Base-by-base conservation (phyloP, 352 stramenopile species). In the Globisporangium abappressorium region DNA sequence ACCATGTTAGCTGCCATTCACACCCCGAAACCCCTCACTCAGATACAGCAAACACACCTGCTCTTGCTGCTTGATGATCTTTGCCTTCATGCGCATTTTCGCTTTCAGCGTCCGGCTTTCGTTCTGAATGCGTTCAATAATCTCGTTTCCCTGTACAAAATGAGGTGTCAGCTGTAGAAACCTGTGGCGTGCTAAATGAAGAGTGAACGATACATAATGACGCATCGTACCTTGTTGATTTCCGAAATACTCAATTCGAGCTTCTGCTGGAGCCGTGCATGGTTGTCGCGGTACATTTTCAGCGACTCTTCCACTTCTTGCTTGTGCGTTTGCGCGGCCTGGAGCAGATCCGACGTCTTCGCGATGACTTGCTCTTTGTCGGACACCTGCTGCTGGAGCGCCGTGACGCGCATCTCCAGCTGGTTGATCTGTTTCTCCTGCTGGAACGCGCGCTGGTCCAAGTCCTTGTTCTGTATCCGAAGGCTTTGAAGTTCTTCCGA, bases 61-160 rank as follows among this genome's bases (percentile, higher is more conserved):
- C 64, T 97, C 90, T 72, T 97, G 90, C 43, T 97, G 89, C 55
- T 95, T 95, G 53, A 97, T 81, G 76, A 97, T 94, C 75, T 92
- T 93, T 9, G 82, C 84, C 72, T 95, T 95, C 78, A 90, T 94
- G 54, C 85, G 80, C 75, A 96, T 87, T 60, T 96, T 96, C 14
- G 75, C 78, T 62, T 91, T 90, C 9, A 94, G 68, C 22, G 78
- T 77, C 12, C 78, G 86, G 43, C 89, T 93, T 64, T 97, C 90
- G 38, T 78, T 88, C 46, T 97, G 90, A 65, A 96, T 94, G 8
- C 86, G 85, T 65, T 96, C 85, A 36, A 97, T 97, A 49, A 97
- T 93, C 56, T 95, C 85, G 58, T 97, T 97, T 54, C 90, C 90
- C 87, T 95, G 56, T 1, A 46, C 43, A 58, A 63, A 18, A 56